phyloP scores from a whole-genome alignment of 2,329 filamentous ascomycete species.

The Cercospora beticola region DNA sequence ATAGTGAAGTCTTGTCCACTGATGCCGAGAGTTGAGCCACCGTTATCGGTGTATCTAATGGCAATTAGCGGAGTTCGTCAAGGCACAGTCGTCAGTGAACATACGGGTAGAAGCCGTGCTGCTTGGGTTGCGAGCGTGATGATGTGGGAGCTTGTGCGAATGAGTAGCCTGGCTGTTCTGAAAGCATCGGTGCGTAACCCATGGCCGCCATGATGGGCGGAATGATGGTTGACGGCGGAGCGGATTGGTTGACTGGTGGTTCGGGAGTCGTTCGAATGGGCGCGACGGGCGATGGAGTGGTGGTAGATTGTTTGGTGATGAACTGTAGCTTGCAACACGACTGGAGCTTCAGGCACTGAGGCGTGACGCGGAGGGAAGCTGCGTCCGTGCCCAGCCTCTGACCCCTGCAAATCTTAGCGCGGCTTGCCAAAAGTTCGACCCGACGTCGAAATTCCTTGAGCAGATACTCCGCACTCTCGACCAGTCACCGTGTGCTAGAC shows the following conservation, averaged over 20 bases:
- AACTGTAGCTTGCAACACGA: slow-evolving; percentile 5
- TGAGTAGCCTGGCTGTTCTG: slow-evolving; percentile 59
- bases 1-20: slow-evolving; percentile 92
- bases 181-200: slow-evolving; percentile 51
- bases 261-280: background rate
- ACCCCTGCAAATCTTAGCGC: slow-evolving; percentile 10
- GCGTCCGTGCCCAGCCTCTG: slow-evolving; percentile 7
- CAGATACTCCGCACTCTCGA: background rate
- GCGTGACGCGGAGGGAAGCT: slow-evolving; percentile 22
- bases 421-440: slow-evolving; percentile 17
- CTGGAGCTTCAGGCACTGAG: slow-evolving; percentile 20
- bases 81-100: slow-evolving; percentile 37
- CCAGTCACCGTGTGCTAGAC: background rate
- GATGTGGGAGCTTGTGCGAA: slow-evolving; percentile 55
- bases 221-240: background rate
- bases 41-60: slow-evolving; percentile 90
- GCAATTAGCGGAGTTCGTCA: background rate
- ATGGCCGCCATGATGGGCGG: slow-evolving; percentile 54
- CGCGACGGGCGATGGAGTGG: slow-evolving; percentile 1
- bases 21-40: slow-evolving; percentile 93
- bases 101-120: slow-evolving; percentile 93
- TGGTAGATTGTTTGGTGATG: background rate
- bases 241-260: background rate
- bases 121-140: slow-evolving; percentile 46
- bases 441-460: slow-evolving; percentile 10